These are phyloP conservation scores for Paecilomyces variotii DNA, from an alignment of 2,329 filamentous ascomycete genomes.

Conservation along the genomic window DNA sequence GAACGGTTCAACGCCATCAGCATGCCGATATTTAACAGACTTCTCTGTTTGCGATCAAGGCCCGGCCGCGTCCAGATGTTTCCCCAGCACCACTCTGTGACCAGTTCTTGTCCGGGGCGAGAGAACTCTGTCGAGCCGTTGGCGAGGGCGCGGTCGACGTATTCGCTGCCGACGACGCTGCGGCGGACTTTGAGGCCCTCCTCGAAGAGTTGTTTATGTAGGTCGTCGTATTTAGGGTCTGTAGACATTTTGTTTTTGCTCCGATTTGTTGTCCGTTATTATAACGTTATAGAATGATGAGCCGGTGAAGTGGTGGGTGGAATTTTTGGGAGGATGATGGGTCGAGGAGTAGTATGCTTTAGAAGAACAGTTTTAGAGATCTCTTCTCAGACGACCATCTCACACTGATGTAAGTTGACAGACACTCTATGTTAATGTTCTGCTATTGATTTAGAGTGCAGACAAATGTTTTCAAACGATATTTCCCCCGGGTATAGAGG, in stretches of 20 bases:
- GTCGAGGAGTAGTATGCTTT: no score
- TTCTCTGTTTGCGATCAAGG: conserved; percentile 53
- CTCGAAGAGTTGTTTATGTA: conserved; percentile 52
- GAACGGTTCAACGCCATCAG: conserved; percentile 53
- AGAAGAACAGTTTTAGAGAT: no score
- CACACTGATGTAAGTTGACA: background rate
- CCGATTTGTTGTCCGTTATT: background rate
- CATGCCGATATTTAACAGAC: conserved; percentile 58
- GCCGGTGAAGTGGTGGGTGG: background rate
- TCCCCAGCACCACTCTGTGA: conserved; percentile 59
- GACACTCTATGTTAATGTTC: no score
- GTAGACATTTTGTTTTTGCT: conserved; percentile 25
- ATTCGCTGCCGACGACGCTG: conserved; percentile 53
- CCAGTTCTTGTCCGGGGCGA: conserved; percentile 52
- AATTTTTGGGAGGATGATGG: no score
- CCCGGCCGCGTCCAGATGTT: conserved; percentile 57
- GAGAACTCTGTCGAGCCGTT: conserved; percentile 53
- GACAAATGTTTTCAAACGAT: background rate
- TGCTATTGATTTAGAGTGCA: background rate
- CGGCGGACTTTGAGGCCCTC: conserved; percentile 54
- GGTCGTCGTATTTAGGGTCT: conserved; percentile 32
- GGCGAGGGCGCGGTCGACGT: conserved; percentile 51
- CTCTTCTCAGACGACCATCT: background rate
- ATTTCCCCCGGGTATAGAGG: background rate
- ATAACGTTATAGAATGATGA: background rate